Percentiles rank a stretch among this genome's conserved stretches.
phyloP scores from a whole-genome alignment of 805 yeast genomes.

The Starmerella apis region DNA sequence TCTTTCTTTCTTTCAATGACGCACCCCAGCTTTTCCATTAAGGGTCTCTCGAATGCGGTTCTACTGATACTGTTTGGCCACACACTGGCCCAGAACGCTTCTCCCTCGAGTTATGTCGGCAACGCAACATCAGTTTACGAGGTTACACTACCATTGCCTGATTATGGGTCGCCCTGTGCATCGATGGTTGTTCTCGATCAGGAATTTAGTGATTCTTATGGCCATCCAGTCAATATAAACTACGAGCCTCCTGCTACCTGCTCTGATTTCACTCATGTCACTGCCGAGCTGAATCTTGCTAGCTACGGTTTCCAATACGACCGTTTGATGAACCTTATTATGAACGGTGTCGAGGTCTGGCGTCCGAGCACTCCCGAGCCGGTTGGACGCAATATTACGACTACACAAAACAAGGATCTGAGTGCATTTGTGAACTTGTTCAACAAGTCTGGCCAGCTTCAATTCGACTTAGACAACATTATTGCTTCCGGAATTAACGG shows the following conservation, averaged over 20 bases:
- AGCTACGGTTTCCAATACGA: conserved; percentile 34
- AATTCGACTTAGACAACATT: conserved; percentile 56
- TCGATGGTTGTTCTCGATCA: conserved; percentile 21
- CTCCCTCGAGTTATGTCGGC: neutral
- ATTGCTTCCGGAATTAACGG: conserved; percentile 47
- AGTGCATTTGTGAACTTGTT: conserved; percentile 49
- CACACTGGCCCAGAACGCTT: neutral
- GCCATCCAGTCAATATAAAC: conserved; percentile 25
- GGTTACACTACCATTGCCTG: conserved; percentile 12
- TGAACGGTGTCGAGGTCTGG: conserved; percentile 59
- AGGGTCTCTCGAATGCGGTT: neutral
- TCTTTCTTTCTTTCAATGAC: too few relatives aligned
- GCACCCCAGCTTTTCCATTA: too few relatives aligned
- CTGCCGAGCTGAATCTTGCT: conserved; percentile 26
- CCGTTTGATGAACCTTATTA: conserved; percentile 35
- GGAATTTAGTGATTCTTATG: conserved; percentile 31
- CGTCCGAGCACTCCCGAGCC: conserved; percentile 72
- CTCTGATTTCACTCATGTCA: conserved; percentile 30
- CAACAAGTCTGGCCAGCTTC: conserved; percentile 32
- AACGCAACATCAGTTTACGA: conserved; percentile 6
- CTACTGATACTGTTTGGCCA: neutral
- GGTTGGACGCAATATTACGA: conserved; percentile 39
- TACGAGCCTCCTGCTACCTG: conserved; percentile 30
- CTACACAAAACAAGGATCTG: conserved; percentile 54
- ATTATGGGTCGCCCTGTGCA: conserved; percentile 16